Evolutionary conservation across 2,329 filamentous ascomycete genomes (phyloP), one percentile per base, ranked within the genome.

Genomic region (Hortaea sp.): DNA sequence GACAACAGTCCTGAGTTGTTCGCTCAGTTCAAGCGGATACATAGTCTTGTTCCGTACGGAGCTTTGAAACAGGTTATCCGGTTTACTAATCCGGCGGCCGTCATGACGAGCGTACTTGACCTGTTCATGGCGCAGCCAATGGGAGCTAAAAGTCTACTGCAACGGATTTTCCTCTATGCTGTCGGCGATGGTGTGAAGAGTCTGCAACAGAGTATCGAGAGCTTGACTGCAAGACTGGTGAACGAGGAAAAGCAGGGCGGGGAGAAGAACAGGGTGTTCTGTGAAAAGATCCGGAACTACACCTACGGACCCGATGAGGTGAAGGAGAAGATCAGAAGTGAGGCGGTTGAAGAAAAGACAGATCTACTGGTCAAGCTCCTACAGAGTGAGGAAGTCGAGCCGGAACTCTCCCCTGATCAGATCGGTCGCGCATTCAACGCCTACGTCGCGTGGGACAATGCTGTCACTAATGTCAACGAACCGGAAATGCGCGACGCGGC

Each of bases 1-100:
- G 92, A 98, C 68, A 98, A 98, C 66, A 95, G 90, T 0, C 89
- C 92, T 1, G 92, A 98, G 62, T 69, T 98, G 29, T 97, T 97
- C 64, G 88, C 88, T 0, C 92, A 98, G 66, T 82, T 85, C 4
- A 95, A 90, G 69, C 81, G 86, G 50, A 95, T 97, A 44, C 92
- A 98, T 63, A 95, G 89, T 0, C 77, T 97, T 46, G 84, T 98
- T 39, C 92, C 92, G 0, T 98, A 98, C 63, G 84, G 83, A 0
- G 73, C 95, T 42, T 75, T 98, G 63, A 98, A 98, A 71, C 95
- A 97, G 62, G 88, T 95, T 41, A 97, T 98, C 59, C 82, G 90
- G 47, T 88, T 97, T 56, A 88, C 92, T 20, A 98, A 98, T 57
- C 92, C 92, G 2, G 90, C 90, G 1, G 88, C 88, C 5, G 92